Percentiles rank a stretch among this genome's conserved stretches.
Evolutionary conservation across 1,139 yeast genomes (phyloP).

Genomic region (Lodderomyces beijingensis): DNA sequence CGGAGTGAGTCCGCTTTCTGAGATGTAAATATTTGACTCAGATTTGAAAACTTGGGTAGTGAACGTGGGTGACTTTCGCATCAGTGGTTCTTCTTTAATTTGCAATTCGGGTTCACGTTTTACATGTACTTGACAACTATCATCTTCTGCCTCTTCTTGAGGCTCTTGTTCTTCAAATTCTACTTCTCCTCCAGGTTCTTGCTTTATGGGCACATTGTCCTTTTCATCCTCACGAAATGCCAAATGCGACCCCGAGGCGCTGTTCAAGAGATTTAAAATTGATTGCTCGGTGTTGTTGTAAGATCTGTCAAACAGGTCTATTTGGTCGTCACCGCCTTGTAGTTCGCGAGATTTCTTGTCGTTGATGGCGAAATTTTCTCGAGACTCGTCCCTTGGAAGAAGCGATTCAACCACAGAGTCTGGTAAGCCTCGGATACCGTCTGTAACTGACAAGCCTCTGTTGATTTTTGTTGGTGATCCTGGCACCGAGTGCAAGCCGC

Average conservation of each 20-base stretch:
- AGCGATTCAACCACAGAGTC: conserved; percentile 36
- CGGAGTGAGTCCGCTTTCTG: conserved; percentile 11
- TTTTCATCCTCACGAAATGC: conserved; percentile 4
- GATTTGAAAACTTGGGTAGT: conserved; percentile 1
- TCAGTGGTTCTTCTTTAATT: conserved; percentile 2
- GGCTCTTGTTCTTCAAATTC: conserved; percentile 3
- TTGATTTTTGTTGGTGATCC: conserved; percentile 18
- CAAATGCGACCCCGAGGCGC: conserved; percentile 13
- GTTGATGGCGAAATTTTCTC: conserved; percentile 4
- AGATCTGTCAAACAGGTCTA: conserved; percentile 35
- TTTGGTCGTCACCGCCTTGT: conserved; percentile 4
- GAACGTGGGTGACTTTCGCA: neutral
- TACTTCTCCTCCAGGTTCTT: neutral
- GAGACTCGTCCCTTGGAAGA: conserved; percentile 20
- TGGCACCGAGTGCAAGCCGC: conserved; percentile 27
- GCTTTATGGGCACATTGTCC: neutral
- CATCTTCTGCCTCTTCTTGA: conserved; percentile 4
- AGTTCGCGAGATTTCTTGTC: neutral
- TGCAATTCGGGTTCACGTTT: neutral
- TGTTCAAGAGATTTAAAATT: conserved; percentile 36
- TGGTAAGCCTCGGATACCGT: conserved; percentile 44
- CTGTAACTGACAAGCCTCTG: conserved; percentile 35
- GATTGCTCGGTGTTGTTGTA: conserved; percentile 41
- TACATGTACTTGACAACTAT: conserved; percentile 2
- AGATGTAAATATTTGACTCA: conserved; percentile 7